These are phyloP conservation scores for Phaeosphaeria sp. DNA, from an alignment of 2,329 filamentous ascomycete species.

Conservation along the genomic window DNA sequence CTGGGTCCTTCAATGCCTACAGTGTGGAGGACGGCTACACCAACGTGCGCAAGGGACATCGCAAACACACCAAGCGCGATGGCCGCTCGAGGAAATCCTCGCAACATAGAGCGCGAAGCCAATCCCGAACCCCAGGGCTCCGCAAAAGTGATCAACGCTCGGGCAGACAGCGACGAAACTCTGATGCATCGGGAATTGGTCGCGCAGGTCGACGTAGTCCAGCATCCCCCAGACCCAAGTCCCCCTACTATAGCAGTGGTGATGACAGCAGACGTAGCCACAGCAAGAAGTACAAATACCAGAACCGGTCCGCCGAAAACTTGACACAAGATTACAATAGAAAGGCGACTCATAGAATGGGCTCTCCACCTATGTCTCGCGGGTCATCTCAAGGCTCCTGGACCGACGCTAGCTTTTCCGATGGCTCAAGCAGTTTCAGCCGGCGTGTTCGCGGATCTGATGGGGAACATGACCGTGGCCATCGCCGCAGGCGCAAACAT, in stretches of 20 bases:
- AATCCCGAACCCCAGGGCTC: conserved; percentile 12
- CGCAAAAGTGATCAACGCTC: conserved; percentile 3
- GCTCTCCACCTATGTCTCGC: conserved; percentile 1
- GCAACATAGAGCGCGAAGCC: conserved; percentile 17
- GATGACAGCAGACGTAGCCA: not conserved
- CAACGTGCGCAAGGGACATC: conserved; percentile 16
- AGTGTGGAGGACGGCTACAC: conserved; percentile 31
- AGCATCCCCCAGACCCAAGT: not conserved
- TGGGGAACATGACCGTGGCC: not conserved
- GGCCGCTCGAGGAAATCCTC: conserved; percentile 13
- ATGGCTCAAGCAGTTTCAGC: not conserved
- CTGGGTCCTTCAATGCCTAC: conserved; percentile 17
- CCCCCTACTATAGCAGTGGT: conserved; percentile 1
- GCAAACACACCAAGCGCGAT: conserved; percentile 20
- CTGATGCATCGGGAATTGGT: not conserved
- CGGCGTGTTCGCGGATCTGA: not conserved
- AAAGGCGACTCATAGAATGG: not conserved
- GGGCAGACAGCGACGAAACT: not conserved
- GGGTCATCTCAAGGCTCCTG: conserved; percentile 2
- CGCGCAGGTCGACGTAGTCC: not conserved
- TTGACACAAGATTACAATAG: not conserved
- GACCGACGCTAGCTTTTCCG: not conserved
- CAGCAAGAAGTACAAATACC: not conserved
- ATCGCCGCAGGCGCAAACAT: not conserved
- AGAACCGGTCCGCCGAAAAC: not conserved